phyloP scores from a whole-genome alignment of 305 asterid genomes.

The Ilex paraguariensis region DNA sequence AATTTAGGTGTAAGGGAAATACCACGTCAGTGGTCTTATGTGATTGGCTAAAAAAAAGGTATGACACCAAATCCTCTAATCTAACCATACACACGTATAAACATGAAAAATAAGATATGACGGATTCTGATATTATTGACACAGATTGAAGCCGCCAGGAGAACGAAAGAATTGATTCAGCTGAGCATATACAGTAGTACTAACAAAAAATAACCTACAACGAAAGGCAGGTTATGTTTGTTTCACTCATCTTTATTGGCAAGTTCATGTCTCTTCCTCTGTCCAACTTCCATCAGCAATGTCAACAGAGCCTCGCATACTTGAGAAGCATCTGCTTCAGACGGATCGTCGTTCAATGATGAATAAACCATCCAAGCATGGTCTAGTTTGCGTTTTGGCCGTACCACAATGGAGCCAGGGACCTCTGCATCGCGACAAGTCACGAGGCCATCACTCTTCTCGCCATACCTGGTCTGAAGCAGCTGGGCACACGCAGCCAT shows the following conservation, averaged over 20 bases:
- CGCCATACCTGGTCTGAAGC: slow-evolving; percentile 81
- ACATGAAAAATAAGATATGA: too few relatives aligned
- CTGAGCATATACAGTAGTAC: too few relatives aligned
- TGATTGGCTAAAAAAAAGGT: too few relatives aligned
- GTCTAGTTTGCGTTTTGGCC: slow-evolving; percentile 75
- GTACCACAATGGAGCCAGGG: slow-evolving; percentile 79
- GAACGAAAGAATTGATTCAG: too few relatives aligned
- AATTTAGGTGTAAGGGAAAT: too few relatives aligned
- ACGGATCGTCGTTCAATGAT: slow-evolving; percentile 60
- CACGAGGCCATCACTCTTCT: slow-evolving; percentile 90
- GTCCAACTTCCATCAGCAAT: slow-evolving; percentile 67
- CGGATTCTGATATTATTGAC: too few relatives aligned
- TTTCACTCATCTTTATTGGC: slow-evolving; percentile 51
- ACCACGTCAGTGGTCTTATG: too few relatives aligned
- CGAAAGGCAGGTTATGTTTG: neutral
- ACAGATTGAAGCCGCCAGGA: too few relatives aligned
- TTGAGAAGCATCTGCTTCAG: slow-evolving; percentile 78
- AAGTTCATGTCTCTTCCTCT: slow-evolving; percentile 39
- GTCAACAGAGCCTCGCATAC: slow-evolving; percentile 86
- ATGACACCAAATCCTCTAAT: too few relatives aligned
- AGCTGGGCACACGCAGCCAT: slow-evolving; percentile 97
- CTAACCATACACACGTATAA: too few relatives aligned
- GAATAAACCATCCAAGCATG: slow-evolving; percentile 99
- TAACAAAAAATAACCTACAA: too few relatives aligned
- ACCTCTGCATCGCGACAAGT: slow-evolving; percentile 96